A percentile compares a stretch with the other conserved stretches of the same genome.
Evolutionary conservation across 176 grass and related monocot species (phyloP).

Genomic region (Paspalum notatum): DNA sequence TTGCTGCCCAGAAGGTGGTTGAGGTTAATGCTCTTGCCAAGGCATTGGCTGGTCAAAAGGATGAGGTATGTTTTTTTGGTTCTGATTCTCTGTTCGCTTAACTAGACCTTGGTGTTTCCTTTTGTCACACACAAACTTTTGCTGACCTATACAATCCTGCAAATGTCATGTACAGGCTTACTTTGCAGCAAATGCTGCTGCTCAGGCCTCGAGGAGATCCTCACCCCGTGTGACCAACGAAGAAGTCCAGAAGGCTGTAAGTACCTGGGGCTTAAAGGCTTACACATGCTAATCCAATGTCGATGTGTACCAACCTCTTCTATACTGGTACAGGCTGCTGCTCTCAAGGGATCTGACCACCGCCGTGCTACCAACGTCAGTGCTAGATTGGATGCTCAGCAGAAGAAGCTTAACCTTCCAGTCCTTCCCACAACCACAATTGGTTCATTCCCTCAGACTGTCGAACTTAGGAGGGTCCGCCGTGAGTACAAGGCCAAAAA

Average conservation of each 20-base stretch:
- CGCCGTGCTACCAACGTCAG: slow-evolving; percentile 72
- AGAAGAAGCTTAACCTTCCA: slow-evolving; percentile 93
- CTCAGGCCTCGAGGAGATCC: slow-evolving; percentile 85
- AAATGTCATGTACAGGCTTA: slow-evolving; percentile 55
- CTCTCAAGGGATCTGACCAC: slow-evolving; percentile 82
- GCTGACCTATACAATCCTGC: not conserved
- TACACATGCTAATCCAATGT: slow-evolving; percentile 23
- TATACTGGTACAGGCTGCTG: slow-evolving; percentile 66
- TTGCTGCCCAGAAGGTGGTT: slow-evolving; percentile 92
- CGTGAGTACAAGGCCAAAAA: slow-evolving; percentile 97
- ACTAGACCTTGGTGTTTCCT: not conserved
- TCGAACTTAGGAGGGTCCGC: slow-evolving; percentile 88
- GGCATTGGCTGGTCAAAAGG: slow-evolving; percentile 80
- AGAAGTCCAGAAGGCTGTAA: slow-evolving; percentile 87
- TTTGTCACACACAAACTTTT: not conserved
- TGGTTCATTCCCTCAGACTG: slow-evolving; percentile 83
- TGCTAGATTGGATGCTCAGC: slow-evolving; percentile 73
- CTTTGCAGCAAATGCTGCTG: slow-evolving; percentile 88
- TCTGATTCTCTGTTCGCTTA: not conserved
- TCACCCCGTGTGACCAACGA: slow-evolving; percentile 93
- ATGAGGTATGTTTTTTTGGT: slow-evolving; percentile 62
- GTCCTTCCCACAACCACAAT: slow-evolving; percentile 88
- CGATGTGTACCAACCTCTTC: not conserved
- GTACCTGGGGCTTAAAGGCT: slow-evolving; percentile 32
- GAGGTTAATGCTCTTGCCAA: slow-evolving; percentile 91